These are phyloP conservation scores for Tylopilus subfusipes DNA, from an alignment of 768 basidiomycete species.

Conservation along the genomic window DNA sequence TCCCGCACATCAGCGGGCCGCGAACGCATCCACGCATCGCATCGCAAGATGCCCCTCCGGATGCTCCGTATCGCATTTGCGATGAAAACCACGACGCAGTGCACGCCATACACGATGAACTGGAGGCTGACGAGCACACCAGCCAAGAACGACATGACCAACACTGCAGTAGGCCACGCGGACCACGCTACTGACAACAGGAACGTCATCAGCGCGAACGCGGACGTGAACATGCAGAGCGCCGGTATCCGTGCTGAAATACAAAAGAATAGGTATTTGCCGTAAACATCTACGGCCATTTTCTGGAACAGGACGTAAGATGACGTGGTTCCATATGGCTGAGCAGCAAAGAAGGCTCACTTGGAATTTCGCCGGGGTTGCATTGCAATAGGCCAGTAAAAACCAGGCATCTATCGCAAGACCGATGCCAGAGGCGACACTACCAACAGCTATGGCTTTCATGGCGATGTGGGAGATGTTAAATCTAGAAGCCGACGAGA, in stretches of 20 bases:
- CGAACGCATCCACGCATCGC: conserved; percentile 10
- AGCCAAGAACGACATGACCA: conserved; percentile 53
- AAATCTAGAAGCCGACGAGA: conserved; percentile 52
- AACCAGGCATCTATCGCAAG: conserved; percentile 65
- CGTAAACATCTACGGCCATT: conserved; percentile 51
- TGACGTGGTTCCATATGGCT: too few relatives aligned
- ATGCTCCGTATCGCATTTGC: conserved; percentile 1
- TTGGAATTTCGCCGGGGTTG: conserved; percentile 48
- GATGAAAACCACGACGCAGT: conserved; percentile 20
- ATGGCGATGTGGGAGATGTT: conserved; percentile 44
- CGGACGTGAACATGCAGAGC: conserved; percentile 55
- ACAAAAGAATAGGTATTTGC: conserved; percentile 64
- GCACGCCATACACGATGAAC: conserved; percentile 57
- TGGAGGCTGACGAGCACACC: conserved; percentile 62
- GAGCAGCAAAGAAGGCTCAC: conserved; percentile 35
- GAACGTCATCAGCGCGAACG: conserved; percentile 57
- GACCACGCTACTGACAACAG: conserved; percentile 58
- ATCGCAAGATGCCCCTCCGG: conserved; percentile 14
- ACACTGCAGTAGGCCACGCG: conserved; percentile 60
- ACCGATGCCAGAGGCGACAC: conserved; percentile 61
- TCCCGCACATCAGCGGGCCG: conserved; percentile 7
- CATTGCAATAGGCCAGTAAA: conserved; percentile 57
- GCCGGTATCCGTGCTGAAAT: conserved; percentile 63
- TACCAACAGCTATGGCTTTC: conserved; percentile 53
- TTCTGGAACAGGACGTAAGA: conserved; percentile 9